phyloP scores from a whole-genome alignment of 441 rosid genomes.

The Macaranga tanarius region DNA sequence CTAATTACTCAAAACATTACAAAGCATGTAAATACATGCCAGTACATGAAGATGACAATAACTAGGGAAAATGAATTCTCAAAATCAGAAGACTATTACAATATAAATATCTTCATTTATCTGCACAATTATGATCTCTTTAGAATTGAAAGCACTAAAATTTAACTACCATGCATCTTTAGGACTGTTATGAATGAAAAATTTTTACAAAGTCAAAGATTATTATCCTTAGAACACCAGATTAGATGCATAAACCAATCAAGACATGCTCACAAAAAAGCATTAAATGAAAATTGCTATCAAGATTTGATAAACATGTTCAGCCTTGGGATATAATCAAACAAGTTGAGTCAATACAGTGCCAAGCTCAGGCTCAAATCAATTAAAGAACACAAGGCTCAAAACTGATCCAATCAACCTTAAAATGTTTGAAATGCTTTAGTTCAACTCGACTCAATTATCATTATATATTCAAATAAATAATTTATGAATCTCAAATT shows the following conservation, averaged over 20 bases:
- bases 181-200: neutral
- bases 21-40: neutral
- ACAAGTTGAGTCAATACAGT: no score
- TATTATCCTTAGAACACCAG: neutral
- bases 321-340: neutral
- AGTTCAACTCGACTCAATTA: no score
- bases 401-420: no score
- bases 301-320: neutral
- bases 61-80: neutral
- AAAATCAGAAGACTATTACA: neutral
- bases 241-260: neutral
- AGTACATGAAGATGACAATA: neutral
- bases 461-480: no score
- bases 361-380: no score
- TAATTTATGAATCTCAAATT: no score
- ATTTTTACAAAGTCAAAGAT: neutral
- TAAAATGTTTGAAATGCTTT: no score
- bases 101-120: neutral
- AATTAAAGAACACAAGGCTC: no score
- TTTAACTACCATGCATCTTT: neutral
- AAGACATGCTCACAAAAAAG: neutral
- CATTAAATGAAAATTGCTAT: neutral
- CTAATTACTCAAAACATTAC: neutral
- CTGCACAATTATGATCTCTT: neutral
- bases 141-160: neutral